Conservation (phyloP, 116 monocot species). For the Dioscorea cayenensis region DNA sequence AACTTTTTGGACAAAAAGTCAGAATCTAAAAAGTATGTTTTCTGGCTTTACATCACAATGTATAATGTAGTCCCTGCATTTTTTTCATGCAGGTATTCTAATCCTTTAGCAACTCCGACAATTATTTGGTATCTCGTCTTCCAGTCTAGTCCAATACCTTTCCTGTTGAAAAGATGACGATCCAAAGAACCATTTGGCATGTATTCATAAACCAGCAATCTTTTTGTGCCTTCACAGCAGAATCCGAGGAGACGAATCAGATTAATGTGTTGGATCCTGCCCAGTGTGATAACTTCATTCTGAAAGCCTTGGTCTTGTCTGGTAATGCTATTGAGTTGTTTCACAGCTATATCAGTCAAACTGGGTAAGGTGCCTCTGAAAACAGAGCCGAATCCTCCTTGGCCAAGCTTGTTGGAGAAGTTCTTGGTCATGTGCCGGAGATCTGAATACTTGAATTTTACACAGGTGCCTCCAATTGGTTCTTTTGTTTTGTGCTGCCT, state of each 20-base stretch:
- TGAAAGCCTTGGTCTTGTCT: not conserved
- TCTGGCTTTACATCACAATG: constrained; percentile 13
- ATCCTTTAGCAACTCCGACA: not conserved
- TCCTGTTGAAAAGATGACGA: not conserved
- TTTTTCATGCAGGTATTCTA: not conserved
- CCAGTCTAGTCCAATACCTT: not conserved
- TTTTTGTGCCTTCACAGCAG: not conserved
- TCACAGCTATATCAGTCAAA: not conserved
- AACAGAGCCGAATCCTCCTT: constrained; percentile 2
- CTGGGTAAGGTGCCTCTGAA: not conserved
- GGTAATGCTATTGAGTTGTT: not conserved
- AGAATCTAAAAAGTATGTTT: constrained; percentile 7
- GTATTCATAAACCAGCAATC: not conserved
- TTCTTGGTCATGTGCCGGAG: constrained; percentile 1
- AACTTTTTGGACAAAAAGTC: constrained; percentile 2
- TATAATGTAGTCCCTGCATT: constrained; percentile 2
- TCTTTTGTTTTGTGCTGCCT: not conserved
- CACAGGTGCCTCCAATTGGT: not conserved
- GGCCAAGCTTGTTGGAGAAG: not conserved
- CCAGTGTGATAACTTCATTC: not conserved
- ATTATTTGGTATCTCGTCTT: not conserved
- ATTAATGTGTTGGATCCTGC: not conserved
- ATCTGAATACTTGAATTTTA: not conserved
- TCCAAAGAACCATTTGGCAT: not conserved
- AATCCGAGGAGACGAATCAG: not conserved